Base-by-base conservation (phyloP, 164 flowering plant species). In the Annona cherimola region DNA sequence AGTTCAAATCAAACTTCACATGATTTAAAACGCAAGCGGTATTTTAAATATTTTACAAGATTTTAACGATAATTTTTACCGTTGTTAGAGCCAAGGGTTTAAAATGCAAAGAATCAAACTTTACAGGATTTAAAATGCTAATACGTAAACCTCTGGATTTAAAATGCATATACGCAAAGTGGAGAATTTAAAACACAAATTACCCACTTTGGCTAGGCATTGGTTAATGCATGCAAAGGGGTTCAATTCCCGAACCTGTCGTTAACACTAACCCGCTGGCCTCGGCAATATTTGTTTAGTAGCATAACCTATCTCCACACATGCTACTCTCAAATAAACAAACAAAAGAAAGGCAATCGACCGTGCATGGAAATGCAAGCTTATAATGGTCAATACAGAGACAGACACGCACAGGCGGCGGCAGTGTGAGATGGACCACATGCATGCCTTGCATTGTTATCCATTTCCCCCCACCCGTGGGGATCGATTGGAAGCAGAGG, bases 391-490 rank as follows among this genome's bases (percentile, higher is more conserved):
- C 19, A 54, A 12, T 39, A 62, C 3, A 5, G 5, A 19, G 35
- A 11, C 62, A 69, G 62, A 69, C 71, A 44, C 55, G 45, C 39
- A n/a, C 54, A 69, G 46, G 42, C 64, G 57, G 54, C 72, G 46
- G 43, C 35, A 43, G 40, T 42, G 43, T 7, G 5, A 1, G 42
- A 41, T 4, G 4, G 44, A 5, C 4, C 44, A 44, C 44, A 18
- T 44, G 19, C 43, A 54, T 8, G 39, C 62, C 2, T 67, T 42
- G 18, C 40, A 66, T 74, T 74, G 71, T 69, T 42, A 74, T 74
- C 62, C 71, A 71, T 62, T 74, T 74, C 75, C 74, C 75, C 54
- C 4, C 54, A 61, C 43, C 72, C 61, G 69, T 72, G 50, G 69
- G 62, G 40, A 35, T 26, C 35, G 35, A 26, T 26, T 26, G 35